Base-by-base conservation (phyloP, 768 basidiomycete species). In the Termitomyces sp. region DNA sequence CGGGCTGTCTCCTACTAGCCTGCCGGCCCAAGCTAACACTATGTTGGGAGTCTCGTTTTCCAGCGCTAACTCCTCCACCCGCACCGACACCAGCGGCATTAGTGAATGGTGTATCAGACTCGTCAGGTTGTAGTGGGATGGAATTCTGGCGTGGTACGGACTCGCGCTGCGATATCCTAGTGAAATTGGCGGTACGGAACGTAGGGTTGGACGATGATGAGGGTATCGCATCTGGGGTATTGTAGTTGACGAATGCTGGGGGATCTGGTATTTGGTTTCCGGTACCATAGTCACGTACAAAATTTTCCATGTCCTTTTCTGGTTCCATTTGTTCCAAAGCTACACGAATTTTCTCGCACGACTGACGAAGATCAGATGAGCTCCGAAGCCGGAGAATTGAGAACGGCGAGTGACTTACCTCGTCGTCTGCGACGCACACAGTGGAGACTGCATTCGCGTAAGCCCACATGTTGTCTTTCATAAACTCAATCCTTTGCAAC, bases 381-480 rank as follows among this genome's bases (percentile, higher is more conserved):
- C 45, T 43, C 54, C 32, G 10, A 24, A 59, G 51, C 18, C 22
- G 33, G 35, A 3, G 33, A 3, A 50, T 18, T 4, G 48, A 47
- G 45, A 20, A 30, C 22, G 45, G 22, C 28, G 44, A 20, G 33
- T 43, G 8, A 75, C 81, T 59, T 65, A 94, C 92, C 84, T 96
- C 93, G 65, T 99, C 97, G 67, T 98, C 97, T 11, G 86, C 76
- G 18, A 99, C 95, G 64, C 97, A 98, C 14, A 95, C 90, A 11
- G 90, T 92, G 14, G 95, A 97, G n/a, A 97, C 87, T 0, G 89
- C 88, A 70, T 99, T 99, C 0, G 97, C 94, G 69, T 92, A 98
- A 7, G 85, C 83, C 96, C 97, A 99, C 72, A 97, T 80, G 63
- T 91, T 92, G 68, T 95, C 92, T 73, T 96, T 98, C 76, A 90